Percentiles rank a stretch among this genome's conserved stretches.
phyloP scores from a whole-genome alignment of 2,329 filamentous ascomycete genomes.

The Aspergillus bombycis region DNA sequence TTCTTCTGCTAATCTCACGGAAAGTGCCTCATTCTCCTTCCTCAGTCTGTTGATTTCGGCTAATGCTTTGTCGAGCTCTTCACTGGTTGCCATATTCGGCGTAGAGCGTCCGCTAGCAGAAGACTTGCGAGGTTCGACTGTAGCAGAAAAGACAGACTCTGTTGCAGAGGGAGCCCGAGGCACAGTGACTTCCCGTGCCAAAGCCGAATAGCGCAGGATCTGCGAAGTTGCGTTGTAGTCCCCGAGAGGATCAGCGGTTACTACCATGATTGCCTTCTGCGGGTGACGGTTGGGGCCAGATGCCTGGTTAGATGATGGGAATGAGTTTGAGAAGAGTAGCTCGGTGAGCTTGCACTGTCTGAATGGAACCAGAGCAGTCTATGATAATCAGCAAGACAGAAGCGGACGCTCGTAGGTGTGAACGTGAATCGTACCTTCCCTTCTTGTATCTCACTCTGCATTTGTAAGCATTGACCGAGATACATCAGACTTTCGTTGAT shows the following conservation, averaged over 20 bases:
- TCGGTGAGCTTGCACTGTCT: slow-evolving; percentile 85
- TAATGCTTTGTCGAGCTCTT: slow-evolving; percentile 80
- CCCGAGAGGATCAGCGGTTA: slow-evolving; percentile 87
- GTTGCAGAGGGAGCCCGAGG: slow-evolving; percentile 84
- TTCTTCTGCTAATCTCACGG: slow-evolving; percentile 70
- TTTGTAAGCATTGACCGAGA: slow-evolving; percentile 92
- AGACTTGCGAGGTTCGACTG: slow-evolving; percentile 36
- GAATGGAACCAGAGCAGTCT: slow-evolving; percentile 76
- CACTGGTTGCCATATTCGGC: slow-evolving; percentile 42
- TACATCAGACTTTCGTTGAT: slow-evolving; percentile 99
- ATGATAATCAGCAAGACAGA: slow-evolving; percentile 21
- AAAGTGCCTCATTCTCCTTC: slow-evolving; percentile 75
- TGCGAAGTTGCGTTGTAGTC: slow-evolving; percentile 98
- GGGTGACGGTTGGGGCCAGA: slow-evolving; percentile 62
- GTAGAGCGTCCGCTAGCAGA: slow-evolving; percentile 48
- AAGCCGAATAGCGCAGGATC: slow-evolving; percentile 89
- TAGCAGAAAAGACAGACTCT: slow-evolving; percentile 61
- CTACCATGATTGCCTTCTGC: slow-evolving; percentile 93
- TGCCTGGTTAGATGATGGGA: slow-evolving; percentile 62
- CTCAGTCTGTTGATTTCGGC: slow-evolving; percentile 79
- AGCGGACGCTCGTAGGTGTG: neutral
- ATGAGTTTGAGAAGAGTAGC: slow-evolving; percentile 85
- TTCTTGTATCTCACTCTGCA: slow-evolving; percentile 79
- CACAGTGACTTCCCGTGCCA: slow-evolving; percentile 90
- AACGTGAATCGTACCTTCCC: slow-evolving; percentile 63